Percentiles rank a stretch among this genome's conserved stretches.
Evolutionary conservation across 2,329 filamentous ascomycete genomes (phyloP).

Genomic region (Davidsoniella australis): DNA sequence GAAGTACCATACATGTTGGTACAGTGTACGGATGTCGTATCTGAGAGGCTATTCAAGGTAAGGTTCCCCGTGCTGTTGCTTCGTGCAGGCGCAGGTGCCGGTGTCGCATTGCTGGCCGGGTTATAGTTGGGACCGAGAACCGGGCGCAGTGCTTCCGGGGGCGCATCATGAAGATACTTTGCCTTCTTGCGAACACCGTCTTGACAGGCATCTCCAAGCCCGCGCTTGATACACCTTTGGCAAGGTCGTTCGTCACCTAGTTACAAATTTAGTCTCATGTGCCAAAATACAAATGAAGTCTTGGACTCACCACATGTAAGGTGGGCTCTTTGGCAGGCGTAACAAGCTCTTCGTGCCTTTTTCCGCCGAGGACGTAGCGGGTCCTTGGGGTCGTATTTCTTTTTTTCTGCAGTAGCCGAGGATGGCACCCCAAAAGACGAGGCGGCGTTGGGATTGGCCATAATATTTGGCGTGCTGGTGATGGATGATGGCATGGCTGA

Average conservation of each 20-base stretch:
- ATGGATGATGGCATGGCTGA: slow-evolving; percentile 17
- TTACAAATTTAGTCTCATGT: neutral
- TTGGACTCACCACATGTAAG: slow-evolving; percentile 77
- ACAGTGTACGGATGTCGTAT: slow-evolving; percentile 24
- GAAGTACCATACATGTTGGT: slow-evolving; percentile 32
- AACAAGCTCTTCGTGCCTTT: slow-evolving; percentile 90
- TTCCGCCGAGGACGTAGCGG: slow-evolving; percentile 77
- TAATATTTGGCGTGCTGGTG: slow-evolving; percentile 35
- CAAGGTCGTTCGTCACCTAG: slow-evolving; percentile 90
- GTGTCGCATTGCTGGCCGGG: slow-evolving; percentile 29
- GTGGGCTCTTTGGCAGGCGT: slow-evolving; percentile 92
- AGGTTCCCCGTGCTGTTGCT: neutral
- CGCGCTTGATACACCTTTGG: slow-evolving; percentile 82
- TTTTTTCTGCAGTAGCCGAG: slow-evolving; percentile 37
- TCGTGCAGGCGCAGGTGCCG: neutral
- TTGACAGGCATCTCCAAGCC: slow-evolving; percentile 77
- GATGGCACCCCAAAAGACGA: slow-evolving; percentile 24
- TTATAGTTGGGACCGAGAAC: slow-evolving; percentile 60
- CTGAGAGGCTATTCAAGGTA: slow-evolving; percentile 27
- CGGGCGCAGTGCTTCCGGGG: slow-evolving; percentile 74
- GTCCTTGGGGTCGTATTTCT: slow-evolving; percentile 72
- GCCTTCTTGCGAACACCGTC: slow-evolving; percentile 97
- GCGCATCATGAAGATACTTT: slow-evolving; percentile 95
- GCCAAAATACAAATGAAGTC: neutral
- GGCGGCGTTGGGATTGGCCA: slow-evolving; percentile 28